These are phyloP conservation scores for Lasiosphaeris hirsuta DNA, from an alignment of 495 filamentous ascomycete species.

Conservation along the genomic window DNA sequence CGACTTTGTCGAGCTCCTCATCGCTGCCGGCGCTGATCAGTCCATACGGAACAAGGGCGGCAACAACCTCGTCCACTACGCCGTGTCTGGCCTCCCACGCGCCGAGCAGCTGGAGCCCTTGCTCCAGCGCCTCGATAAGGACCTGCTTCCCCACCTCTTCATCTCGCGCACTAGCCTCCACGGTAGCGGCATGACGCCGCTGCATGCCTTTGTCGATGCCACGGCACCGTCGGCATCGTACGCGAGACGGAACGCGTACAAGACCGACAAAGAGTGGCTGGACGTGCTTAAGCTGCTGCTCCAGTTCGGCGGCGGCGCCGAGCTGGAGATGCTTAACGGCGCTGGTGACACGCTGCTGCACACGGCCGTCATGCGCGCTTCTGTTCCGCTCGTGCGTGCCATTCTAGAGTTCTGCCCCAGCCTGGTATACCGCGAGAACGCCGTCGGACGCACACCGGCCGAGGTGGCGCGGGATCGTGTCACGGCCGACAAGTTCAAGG, in stretches of 20 bases:
- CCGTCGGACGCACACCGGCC: slow-evolving; percentile 63
- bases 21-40: slow-evolving; percentile 64
- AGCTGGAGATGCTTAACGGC: slow-evolving; percentile 61
- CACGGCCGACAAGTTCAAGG: slow-evolving; percentile 26
- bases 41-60: slow-evolving; percentile 47
- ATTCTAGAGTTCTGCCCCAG: slow-evolving; percentile 55
- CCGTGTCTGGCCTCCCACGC: slow-evolving; percentile 34
- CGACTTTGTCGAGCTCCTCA: slow-evolving; percentile 55
- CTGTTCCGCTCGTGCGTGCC: slow-evolving; percentile 38
- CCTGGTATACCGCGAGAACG: slow-evolving; percentile 64
- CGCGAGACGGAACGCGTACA: slow-evolving; percentile 3
- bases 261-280: slow-evolving; percentile 12
- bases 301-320: slow-evolving; percentile 47
- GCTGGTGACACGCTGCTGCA: slow-evolving; percentile 67
- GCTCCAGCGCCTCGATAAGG: slow-evolving; percentile 51
- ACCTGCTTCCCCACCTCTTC: slow-evolving; percentile 39
- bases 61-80: slow-evolving; percentile 59
- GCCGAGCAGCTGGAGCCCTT: slow-evolving; percentile 38
- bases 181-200: slow-evolving; percentile 34
- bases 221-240: too few relatives aligned
- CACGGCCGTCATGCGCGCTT: slow-evolving; percentile 39
- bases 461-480: slow-evolving; percentile 60
- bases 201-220: slow-evolving; percentile 36
- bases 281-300: slow-evolving; percentile 43
- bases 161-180: slow-evolving; percentile 36